These are phyloP conservation scores for Coemansia guatemalensis DNA, from an alignment of 192 early-diverging fungal genomes.

Conservation along the genomic window DNA sequence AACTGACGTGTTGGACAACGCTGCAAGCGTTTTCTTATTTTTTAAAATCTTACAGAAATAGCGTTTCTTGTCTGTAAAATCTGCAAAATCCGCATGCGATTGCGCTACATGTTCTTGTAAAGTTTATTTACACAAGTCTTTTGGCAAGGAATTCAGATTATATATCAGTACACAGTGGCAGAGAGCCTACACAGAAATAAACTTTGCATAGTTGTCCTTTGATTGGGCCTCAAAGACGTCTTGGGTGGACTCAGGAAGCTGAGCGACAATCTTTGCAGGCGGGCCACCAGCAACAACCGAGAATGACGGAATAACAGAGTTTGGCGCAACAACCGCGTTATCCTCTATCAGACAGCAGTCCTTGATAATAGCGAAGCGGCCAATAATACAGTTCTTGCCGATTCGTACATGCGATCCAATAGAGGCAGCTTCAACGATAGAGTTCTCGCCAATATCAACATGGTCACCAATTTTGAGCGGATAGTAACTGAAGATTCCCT, in stretches of 20 bases:
- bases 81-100: not conserved
- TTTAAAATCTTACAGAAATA: not conserved
- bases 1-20: conserved; percentile 35
- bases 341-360: conserved; percentile 90
- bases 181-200: conserved; percentile 35
- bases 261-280: conserved; percentile 65
- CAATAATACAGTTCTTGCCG: conserved; percentile 93
- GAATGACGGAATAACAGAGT: conserved; percentile 89
- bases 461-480: conserved; percentile 97
- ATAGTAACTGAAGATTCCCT: conserved; percentile 91
- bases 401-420: conserved; percentile 91
- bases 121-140: not conserved
- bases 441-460: conserved; percentile 82
- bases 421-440: conserved; percentile 87
- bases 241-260: conserved; percentile 86
- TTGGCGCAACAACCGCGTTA: conserved; percentile 86
- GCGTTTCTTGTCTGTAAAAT: not conserved
- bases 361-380: conserved; percentile 95
- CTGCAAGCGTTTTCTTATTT: not conserved
- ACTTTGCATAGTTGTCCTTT: conserved; percentile 78
- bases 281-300: conserved; percentile 87
- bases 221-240: conserved; percentile 74
- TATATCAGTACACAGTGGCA: not conserved
- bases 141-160: not conserved
- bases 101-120: not conserved